Base-by-base conservation (phyloP, 345 rosid genomes). In the Stellera chamaejasme region DNA sequence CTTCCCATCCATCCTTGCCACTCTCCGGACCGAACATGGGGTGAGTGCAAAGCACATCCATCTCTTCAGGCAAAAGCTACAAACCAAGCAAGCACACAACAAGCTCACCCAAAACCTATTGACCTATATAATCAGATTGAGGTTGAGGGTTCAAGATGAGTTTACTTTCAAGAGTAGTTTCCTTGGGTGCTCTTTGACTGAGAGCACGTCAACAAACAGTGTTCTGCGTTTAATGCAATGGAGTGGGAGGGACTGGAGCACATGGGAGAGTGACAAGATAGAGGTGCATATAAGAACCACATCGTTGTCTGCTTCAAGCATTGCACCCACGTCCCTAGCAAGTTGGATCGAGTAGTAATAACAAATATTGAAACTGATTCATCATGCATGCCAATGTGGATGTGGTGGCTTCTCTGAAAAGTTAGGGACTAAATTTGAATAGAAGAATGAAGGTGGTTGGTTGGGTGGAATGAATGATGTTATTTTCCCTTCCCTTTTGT, bases 11-110 rank as follows among this genome's bases (percentile, higher is more conserved):
- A 48, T 72, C 44, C 57, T 67, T 81, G 13, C 90, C 84, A 52
- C 90, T 83, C 43, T 76, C 81, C 6, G 82, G 90, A 2, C 90
- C 90, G 48, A 83, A 84, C 87, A 81, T 77, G 8, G 90, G 84
- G 48, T 76, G 84, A 5, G 82, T 75, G 43, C 90, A 84, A n/a
- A 81, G 84, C 59, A 84, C 62, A 59, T 81, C 82, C 39, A 78
- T 60, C 5, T 69, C 67, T 26, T 69, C 69, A 2, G 84, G 84
- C 55, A 76, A 62, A 44, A 71, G 72, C 77, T 76, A 43, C 8
- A 25, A 49, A 28, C 54, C 48, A 49, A 28, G 59, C 48, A 43
- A 36, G 10, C 43, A 56, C 4, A 10, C 11, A 16, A 11, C 48
- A 56, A 19, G 25, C 46, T 13, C 39, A 47, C 16, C 10, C 59